Conservation (phyloP, 257 asterid genomes). For the Salvia hispanica region DNA sequence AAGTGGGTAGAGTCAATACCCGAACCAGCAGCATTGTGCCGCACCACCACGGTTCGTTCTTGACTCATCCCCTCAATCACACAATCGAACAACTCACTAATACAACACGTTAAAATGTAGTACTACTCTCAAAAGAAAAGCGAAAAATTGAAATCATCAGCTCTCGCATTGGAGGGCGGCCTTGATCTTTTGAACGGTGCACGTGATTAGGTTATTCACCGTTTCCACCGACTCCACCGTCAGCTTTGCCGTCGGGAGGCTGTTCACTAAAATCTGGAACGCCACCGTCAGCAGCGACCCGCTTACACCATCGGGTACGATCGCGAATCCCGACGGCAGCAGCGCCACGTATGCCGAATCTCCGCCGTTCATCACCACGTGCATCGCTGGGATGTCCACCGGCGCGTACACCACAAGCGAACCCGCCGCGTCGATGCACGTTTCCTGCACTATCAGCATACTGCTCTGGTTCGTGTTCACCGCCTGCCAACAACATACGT, state of each 20-base stretch:
- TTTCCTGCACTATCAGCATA: slow-evolving; percentile 86
- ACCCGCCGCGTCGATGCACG: slow-evolving; percentile 77
- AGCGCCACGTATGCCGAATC: slow-evolving; percentile 89
- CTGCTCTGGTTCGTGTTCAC: slow-evolving; percentile 75
- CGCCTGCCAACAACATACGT: slow-evolving; percentile 40
- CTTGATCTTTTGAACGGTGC: slow-evolving; percentile 94
- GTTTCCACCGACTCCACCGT: slow-evolving; percentile 97
- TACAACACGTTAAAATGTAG: neutral
- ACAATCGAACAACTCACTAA: slow-evolving; percentile 5
- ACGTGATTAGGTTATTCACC: slow-evolving; percentile 79
- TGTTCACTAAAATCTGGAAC: slow-evolving; percentile 84
- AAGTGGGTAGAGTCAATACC: too few relatives aligned
- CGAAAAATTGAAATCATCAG: slow-evolving; percentile 26
- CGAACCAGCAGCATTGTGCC: too few relatives aligned
- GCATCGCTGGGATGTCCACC: slow-evolving; percentile 93
- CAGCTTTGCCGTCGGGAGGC: slow-evolving; percentile 85
- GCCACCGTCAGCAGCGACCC: slow-evolving; percentile 91
- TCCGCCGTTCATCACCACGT: slow-evolving; percentile 92
- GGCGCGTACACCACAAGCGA: slow-evolving; percentile 96
- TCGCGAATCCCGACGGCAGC: slow-evolving; percentile 88
- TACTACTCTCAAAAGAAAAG: neutral
- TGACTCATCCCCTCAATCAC: slow-evolving; percentile 61
- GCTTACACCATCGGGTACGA: slow-evolving; percentile 79
- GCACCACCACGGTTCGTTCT: slow-evolving; percentile 76
- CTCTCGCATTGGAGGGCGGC: slow-evolving; percentile 80